Percentiles rank a stretch among this genome's conserved stretches.
These are phyloP conservation scores for Linnemannia elongata DNA, from an alignment of 192 early-diverging fungal genomes.

Conservation along the genomic window DNA sequence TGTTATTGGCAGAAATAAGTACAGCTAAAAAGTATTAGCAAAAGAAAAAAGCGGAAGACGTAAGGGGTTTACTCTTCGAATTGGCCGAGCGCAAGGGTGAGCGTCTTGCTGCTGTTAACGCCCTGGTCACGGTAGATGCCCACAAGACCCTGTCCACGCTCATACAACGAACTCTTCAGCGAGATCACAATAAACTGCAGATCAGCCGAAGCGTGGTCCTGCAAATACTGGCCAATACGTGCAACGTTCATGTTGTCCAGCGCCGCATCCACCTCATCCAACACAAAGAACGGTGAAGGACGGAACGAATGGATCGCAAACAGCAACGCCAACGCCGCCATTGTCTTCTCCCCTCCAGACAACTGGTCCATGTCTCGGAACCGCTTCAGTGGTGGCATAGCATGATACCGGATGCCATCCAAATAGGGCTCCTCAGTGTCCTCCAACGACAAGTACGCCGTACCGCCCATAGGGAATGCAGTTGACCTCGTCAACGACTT, in stretches of 20 bases:
- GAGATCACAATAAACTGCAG: conserved; percentile 99
- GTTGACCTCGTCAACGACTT: conserved; percentile 92
- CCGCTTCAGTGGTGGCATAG: conserved; percentile 99
- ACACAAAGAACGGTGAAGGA: conserved; percentile 98
- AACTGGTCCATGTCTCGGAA: conserved; percentile 99
- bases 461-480: conserved; percentile 93
- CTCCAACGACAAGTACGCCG: conserved; percentile 93
- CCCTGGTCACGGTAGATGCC: conserved; percentile 96
- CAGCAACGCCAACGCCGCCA: conserved; percentile 95
- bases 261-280: conserved; percentile 99
- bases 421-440: conserved; percentile 96
- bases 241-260: conserved; percentile 97
- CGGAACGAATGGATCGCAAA: conserved; percentile 95
- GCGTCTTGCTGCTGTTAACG: conserved; percentile 82
- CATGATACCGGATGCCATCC: conserved; percentile 96
- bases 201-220: conserved; percentile 72
- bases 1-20: neutral
- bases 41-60: neutral
- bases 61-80: conserved; percentile 27
- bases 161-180: conserved; percentile 94
- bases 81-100: conserved; percentile 73
- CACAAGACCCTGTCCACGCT: conserved; percentile 92
- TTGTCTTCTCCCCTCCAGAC: conserved; percentile 98
- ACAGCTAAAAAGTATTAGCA: neutral
- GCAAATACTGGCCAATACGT: conserved; percentile 92